Percentiles rank a stretch among this genome's conserved stretches.
Evolutionary conservation across 352 stramenopile genomes (phyloP).

Genomic region (Phytophthora vignae): DNA sequence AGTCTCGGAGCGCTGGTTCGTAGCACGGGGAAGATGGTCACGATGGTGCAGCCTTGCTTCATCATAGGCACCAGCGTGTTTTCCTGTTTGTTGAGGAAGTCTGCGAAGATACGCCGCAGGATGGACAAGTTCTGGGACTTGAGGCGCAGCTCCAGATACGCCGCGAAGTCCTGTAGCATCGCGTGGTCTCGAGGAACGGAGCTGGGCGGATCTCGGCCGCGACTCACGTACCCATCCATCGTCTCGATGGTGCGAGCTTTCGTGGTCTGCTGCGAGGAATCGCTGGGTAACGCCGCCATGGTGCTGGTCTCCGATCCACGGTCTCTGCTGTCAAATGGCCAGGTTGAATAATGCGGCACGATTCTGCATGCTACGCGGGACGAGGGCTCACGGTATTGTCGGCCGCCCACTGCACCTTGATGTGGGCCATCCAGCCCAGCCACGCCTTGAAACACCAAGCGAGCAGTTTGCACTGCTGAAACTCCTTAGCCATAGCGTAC

Average conservation of each 20-base stretch:
- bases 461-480: constrained; percentile 42
- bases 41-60: constrained; percentile 39
- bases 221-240: constrained; percentile 41
- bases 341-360: too few species aligned
- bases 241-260: constrained; percentile 31
- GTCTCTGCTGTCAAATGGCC: too few species aligned
- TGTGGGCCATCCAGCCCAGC: too few species aligned
- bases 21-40: constrained; percentile 53
- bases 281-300: background rate
- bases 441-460: constrained; percentile 9
- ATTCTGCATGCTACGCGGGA: too few species aligned
- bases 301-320: too few species aligned
- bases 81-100: constrained; percentile 62
- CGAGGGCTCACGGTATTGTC: too few species aligned
- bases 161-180: constrained; percentile 61
- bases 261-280: constrained; percentile 6
- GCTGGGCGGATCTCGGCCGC: constrained; percentile 27
- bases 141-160: constrained; percentile 61
- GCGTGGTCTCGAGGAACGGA: constrained; percentile 40
- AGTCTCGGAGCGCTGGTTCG: constrained; percentile 11
- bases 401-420: too few species aligned
- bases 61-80: constrained; percentile 52
- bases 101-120: constrained; percentile 61
- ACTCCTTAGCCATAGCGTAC: constrained; percentile 57
- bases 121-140: constrained; percentile 55